Evolutionary conservation across 768 basidiomycete genomes (phyloP).

Genomic region (Podaxis sp.): DNA sequence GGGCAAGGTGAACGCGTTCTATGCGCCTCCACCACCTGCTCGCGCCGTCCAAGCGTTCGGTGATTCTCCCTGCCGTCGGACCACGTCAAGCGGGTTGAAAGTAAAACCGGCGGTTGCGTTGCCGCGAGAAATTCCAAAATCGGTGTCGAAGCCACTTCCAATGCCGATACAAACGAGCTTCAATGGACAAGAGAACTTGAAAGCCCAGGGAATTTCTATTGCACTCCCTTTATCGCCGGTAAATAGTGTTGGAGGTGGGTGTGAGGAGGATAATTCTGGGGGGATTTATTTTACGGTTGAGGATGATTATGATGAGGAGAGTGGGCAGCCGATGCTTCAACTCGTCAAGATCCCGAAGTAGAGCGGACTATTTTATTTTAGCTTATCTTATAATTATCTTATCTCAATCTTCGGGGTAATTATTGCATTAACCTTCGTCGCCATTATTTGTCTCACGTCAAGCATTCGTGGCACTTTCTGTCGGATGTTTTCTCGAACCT

Average conservation of each 20-base stretch:
- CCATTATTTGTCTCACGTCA: not conserved
- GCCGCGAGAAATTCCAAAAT: not conserved
- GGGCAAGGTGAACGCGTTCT: constrained; percentile 9
- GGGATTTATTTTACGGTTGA: constrained; percentile 11
- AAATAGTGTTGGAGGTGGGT: not conserved
- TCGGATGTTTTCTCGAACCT: not conserved
- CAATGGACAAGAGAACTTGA: not conserved
- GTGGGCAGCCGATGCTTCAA: not conserved
- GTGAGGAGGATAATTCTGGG: not conserved
- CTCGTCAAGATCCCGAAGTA: constrained; percentile 6
- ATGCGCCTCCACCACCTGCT: constrained; percentile 4
- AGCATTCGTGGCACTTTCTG: not conserved
- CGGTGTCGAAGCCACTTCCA: not conserved
- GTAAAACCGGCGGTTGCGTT: not conserved
- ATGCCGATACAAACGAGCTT: not conserved
- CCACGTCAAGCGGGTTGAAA: not conserved
- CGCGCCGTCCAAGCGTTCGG: not conserved
- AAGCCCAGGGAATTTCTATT: not conserved
- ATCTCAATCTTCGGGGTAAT: not conserved
- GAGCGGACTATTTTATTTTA: not conserved
- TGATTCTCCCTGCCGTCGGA: not conserved
- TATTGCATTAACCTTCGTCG: not conserved
- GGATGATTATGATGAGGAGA: constrained; percentile 3
- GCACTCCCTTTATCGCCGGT: constrained; percentile 7
- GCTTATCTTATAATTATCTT: not conserved